Evolutionary conservation across 169 alveolate species (phyloP).

Genomic region (Plasmodium falciparum): DNA sequence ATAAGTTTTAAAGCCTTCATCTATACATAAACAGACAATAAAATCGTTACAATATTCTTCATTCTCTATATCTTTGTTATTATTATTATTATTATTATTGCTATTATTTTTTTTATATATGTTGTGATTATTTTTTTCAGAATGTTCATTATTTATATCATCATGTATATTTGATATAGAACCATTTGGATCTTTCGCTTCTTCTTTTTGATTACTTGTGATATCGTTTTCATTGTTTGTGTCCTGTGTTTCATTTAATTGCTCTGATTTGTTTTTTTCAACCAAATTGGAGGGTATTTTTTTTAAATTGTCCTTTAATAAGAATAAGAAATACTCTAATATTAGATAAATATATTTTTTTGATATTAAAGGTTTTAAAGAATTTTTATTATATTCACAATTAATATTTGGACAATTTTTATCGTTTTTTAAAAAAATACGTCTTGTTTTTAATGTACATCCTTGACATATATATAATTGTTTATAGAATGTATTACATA

Average conservation of each 20-base stretch:
- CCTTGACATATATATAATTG: constrained; percentile 51
- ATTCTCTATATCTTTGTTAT: neutral
- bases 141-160: neutral
- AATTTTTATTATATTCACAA: constrained; percentile 63
- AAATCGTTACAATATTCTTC: constrained; percentile 24
- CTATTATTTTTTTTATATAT: neutral
- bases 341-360: constrained; percentile 39
- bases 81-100: neutral
- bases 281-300: constrained; percentile 7
- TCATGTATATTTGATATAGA: too few species aligned
- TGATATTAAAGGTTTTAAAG: constrained; percentile 53
- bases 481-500: constrained; percentile 56
- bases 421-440: constrained; percentile 70
- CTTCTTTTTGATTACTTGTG: neutral
- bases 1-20: constrained; percentile 28
- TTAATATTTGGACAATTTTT: constrained; percentile 78
- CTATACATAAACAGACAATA: constrained; percentile 33
- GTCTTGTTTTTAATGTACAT: constrained; percentile 73
- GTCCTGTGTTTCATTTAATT: neutral
- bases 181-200: neutral
- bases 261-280: neutral
- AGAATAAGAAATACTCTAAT: constrained; percentile 39
- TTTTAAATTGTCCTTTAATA: constrained; percentile 35
- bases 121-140: neutral
- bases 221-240: neutral